A percentile compares a stretch with the other conserved stretches of the same genome.
Conservation (phyloP, 352 stramenopile species). For the Globisporangium paddicum region DNA sequence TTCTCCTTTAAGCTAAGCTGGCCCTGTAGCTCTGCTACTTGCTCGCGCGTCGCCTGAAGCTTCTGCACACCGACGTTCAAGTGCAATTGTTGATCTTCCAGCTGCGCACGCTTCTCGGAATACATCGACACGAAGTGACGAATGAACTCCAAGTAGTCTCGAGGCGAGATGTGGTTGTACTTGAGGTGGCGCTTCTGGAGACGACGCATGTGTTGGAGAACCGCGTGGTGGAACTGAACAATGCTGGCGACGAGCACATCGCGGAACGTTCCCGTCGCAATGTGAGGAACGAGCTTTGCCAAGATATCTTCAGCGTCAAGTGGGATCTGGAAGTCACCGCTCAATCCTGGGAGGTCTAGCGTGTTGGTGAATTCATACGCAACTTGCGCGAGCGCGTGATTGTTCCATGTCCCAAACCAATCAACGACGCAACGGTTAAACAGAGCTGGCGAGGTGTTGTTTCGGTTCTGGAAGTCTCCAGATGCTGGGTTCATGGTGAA, state of each 20-base stretch:
- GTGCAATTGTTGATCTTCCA: slow-evolving; percentile 97
- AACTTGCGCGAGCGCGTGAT: slow-evolving; percentile 97
- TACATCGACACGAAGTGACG: slow-evolving; percentile 89
- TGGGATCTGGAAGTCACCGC: slow-evolving; percentile 60
- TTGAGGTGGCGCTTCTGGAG: slow-evolving; percentile 85
- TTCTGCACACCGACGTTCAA: slow-evolving; percentile 99
- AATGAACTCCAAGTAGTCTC: slow-evolving; percentile 93
- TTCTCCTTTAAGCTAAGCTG: slow-evolving; percentile 93
- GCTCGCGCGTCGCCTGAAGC: slow-evolving; percentile 96
- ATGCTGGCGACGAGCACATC: slow-evolving; percentile 81
- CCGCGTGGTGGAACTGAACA: slow-evolving; percentile 85
- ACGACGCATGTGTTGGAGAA: slow-evolving; percentile 80
- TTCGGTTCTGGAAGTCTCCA: slow-evolving; percentile 95
- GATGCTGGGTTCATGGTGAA: slow-evolving; percentile 99
- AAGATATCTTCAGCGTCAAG: slow-evolving; percentile 45
- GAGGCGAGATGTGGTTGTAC: slow-evolving; percentile 89
- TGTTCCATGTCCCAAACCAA: slow-evolving; percentile 99
- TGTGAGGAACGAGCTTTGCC: slow-evolving; percentile 57
- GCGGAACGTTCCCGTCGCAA: slow-evolving; percentile 64
- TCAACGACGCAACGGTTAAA: slow-evolving; percentile 99
- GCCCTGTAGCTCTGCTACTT: slow-evolving; percentile 91
- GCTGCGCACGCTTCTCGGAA: slow-evolving; percentile 87
- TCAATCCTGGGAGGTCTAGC: slow-evolving; percentile 90
- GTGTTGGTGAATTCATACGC: slow-evolving; percentile 96
- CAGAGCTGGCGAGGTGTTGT: slow-evolving; percentile 98